Conservation (phyloP, 192 early-diverging fungal genomes). For the Glomus cerebriforme region DNA sequence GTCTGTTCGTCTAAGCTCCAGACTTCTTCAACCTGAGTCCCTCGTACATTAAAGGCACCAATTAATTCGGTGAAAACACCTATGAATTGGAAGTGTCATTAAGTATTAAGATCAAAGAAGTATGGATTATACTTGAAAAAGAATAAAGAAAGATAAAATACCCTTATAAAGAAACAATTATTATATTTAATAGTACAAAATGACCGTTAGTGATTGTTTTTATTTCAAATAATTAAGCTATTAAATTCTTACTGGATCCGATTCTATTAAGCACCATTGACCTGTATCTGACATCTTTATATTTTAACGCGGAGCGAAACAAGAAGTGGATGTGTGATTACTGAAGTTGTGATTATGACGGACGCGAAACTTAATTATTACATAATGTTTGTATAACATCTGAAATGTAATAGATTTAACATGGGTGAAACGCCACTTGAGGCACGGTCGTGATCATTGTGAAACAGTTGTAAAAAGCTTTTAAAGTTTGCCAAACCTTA, state of each 20-base stretch:
- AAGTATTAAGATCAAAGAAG: not conserved
- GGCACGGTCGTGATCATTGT: no score
- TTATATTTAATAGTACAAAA: not conserved
- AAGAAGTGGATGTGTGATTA: not conserved
- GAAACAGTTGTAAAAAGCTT: no score
- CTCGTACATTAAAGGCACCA: slow-evolving; percentile 66
- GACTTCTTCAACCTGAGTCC: slow-evolving; percentile 79
- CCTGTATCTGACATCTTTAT: slow-evolving; percentile 58
- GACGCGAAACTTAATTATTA: no score
- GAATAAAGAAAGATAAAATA: not conserved
- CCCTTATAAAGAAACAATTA: not conserved
- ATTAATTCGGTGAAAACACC: slow-evolving; percentile 86
- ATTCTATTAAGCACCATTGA: slow-evolving; percentile 87
- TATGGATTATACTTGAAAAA: not conserved
- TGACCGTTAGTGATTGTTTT: not conserved
- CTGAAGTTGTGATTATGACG: no score
- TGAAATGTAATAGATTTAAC: no score
- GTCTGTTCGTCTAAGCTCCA: slow-evolving; percentile 70
- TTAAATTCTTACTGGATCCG: slow-evolving; percentile 64
- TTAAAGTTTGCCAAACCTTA: not conserved
- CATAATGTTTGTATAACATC: no score
- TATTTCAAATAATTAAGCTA: not conserved
- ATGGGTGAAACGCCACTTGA: no score
- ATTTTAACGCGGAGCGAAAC: not conserved
- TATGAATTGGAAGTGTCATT: slow-evolving; percentile 16